These are phyloP conservation scores for Sanghuangporus baumii DNA, from an alignment of 1,284 basidiomycete species.

Conservation along the genomic window DNA sequence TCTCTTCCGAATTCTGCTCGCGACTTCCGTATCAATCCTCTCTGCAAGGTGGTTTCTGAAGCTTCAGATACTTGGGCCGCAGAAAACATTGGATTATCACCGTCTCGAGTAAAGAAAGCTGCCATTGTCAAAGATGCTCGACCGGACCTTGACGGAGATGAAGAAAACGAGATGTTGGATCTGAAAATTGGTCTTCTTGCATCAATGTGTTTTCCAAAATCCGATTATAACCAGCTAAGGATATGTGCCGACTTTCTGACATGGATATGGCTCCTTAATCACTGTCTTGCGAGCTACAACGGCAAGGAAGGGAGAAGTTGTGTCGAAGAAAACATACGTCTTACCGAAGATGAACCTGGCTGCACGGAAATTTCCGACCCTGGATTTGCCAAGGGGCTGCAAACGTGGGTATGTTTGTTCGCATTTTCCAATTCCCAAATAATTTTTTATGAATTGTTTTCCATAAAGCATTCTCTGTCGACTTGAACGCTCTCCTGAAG, in stretches of 20 bases:
- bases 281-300: not conserved
- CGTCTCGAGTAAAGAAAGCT: not conserved
- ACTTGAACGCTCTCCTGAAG: constrained; percentile 1
- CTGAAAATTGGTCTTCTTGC: constrained; percentile 7
- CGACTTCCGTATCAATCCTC: constrained; percentile 7
- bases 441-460: not conserved
- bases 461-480: constrained; percentile 7
- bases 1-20: not conserved
- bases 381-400: not conserved
- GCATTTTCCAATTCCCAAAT: not conserved
- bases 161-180: not conserved
- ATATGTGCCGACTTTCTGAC: constrained; percentile 8
- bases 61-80: not conserved
- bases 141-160: not conserved
- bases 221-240: constrained; percentile 3
- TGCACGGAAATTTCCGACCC: not conserved
- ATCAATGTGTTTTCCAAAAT: constrained; percentile 10
- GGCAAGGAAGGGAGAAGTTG: not conserved
- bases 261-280: constrained; percentile 11
- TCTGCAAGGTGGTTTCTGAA: not conserved
- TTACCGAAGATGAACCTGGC: not conserved
- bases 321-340: not conserved
- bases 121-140: not conserved
- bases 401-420: not conserved
- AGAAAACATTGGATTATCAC: not conserved